A percentile compares a stretch with the other conserved stretches of the same genome.
Evolutionary conservation across 2,329 filamentous ascomycete genomes (phyloP).

Genomic region (Venturia asperata): DNA sequence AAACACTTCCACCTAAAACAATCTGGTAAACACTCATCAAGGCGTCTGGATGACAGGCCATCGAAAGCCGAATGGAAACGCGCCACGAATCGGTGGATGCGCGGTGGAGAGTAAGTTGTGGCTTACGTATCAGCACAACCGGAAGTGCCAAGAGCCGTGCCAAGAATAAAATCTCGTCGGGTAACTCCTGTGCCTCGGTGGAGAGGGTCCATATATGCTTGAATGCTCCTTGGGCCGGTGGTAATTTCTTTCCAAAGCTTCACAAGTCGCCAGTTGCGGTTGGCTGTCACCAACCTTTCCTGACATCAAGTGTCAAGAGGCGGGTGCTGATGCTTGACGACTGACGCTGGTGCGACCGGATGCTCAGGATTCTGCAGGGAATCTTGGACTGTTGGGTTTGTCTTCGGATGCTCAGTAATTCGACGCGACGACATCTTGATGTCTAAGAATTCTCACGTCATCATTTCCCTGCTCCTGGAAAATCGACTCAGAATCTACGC

Average conservation of each 20-base stretch:
- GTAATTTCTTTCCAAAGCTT: not conserved
- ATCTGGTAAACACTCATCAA: not conserved
- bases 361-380: not conserved
- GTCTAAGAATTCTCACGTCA: not conserved
- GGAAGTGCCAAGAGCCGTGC: slow-evolving; percentile 3
- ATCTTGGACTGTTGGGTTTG: not conserved
- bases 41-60: not conserved
- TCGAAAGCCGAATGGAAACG: not conserved
- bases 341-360: not conserved
- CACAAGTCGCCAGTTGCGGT: not conserved
- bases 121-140: not conserved
- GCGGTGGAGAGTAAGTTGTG: not conserved
- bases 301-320: not conserved
- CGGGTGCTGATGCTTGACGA: not conserved
- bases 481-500: not conserved
- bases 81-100: not conserved
- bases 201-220: not conserved
- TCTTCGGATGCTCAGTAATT: not conserved
- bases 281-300: not conserved
- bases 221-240: not conserved
- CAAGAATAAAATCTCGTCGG: not conserved
- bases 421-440: not conserved
- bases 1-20: slow-evolving; percentile 5
- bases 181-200: not conserved
- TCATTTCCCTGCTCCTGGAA: not conserved